These are phyloP conservation scores for Citrullus colocynthis DNA, from an alignment of 306 rosid genomes.

Conservation along the genomic window DNA sequence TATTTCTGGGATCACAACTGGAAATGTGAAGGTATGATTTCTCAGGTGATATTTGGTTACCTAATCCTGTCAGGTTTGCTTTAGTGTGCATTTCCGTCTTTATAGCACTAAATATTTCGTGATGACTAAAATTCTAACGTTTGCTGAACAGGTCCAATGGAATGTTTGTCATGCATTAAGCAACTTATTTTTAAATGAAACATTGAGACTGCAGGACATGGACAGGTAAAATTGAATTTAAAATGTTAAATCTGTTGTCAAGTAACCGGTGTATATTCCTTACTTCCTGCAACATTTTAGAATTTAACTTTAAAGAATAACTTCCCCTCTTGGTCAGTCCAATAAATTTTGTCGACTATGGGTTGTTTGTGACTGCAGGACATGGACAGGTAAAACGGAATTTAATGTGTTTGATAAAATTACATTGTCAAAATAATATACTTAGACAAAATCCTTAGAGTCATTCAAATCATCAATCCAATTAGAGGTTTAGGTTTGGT, in stretches of 20 bases:
- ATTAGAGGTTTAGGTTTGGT: background rate
- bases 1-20: constrained; percentile 66
- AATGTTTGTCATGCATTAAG: constrained; percentile 96
- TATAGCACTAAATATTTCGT: background rate
- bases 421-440: background rate
- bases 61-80: background rate
- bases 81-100: background rate
- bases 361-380: constrained; percentile 29
- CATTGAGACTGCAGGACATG: constrained; percentile 69
- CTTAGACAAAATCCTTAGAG: background rate
- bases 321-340: background rate
- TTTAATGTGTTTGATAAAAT: background rate
- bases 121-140: constrained; percentile 14
- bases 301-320: background rate
- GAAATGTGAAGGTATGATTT: constrained; percentile 80
- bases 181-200: constrained; percentile 79
- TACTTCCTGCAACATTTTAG: background rate
- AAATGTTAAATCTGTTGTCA: background rate
- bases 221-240: constrained; percentile 41
- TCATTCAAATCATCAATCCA: background rate
- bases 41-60: background rate
- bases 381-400: constrained; percentile 55
- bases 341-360: background rate
- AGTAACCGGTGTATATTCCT: background rate
- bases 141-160: constrained; percentile 77